Evolutionary conservation across 495 filamentous ascomycete species (phyloP).

Genomic region (Aspergillus sclerotioniger): DNA sequence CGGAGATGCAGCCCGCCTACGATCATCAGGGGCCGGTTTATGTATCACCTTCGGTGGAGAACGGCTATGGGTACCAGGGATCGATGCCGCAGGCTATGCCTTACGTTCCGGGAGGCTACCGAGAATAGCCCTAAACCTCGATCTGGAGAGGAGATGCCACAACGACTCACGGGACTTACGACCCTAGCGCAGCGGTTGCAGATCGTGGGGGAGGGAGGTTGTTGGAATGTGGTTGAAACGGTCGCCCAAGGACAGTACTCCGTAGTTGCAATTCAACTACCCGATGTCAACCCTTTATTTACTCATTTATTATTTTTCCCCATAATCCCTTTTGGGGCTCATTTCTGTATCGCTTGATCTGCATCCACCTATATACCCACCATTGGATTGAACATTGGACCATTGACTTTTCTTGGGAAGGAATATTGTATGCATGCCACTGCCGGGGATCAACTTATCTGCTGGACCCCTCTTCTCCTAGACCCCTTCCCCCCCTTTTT

Average conservation of each 20-base stretch:
- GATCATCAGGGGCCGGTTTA: conserved; percentile 14
- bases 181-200: conserved; percentile 16
- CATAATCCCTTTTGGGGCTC: neutral
- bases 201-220: conserved; percentile 16
- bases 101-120: conserved; percentile 18
- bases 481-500: conserved; percentile 3
- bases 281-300: conserved; percentile 1
- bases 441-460: neutral
- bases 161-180: too few relatives aligned
- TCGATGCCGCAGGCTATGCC: conserved; percentile 15
- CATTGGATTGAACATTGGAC: conserved; percentile 1
- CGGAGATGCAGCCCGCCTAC: conserved; percentile 19
- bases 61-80: conserved; percentile 14
- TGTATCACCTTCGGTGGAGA: conserved; percentile 17
- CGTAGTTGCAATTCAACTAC: neutral
- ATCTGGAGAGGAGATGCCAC: conserved; percentile 7
- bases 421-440: neutral
- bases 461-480: too few relatives aligned
- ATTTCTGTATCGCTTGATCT: conserved; percentile 1
- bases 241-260: neutral
- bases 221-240: conserved; percentile 2
- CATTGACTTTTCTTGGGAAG: neutral
- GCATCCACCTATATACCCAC: neutral
- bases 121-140: conserved; percentile 10
- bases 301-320: conserved; percentile 1